Evolutionary conservation across 345 rosid species (phyloP).

Genomic region (Laguncularia racemosa): DNA sequence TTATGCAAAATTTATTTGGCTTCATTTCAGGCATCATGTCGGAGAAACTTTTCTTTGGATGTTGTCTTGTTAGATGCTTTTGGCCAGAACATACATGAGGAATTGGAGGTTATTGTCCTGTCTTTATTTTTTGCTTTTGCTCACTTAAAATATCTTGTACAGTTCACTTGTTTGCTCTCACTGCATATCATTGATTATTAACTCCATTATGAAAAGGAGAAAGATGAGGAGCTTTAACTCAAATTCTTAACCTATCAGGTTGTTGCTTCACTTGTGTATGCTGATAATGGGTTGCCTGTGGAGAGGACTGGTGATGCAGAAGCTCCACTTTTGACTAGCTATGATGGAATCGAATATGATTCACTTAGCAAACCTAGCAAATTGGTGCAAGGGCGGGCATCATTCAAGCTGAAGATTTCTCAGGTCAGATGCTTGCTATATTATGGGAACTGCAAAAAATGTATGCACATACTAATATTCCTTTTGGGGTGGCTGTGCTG

Average conservation of each 20-base stretch:
- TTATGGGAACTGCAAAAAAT: not conserved
- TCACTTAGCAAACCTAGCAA: conserved; percentile 53
- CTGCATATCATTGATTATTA: not conserved
- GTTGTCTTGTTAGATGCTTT: conserved; percentile 59
- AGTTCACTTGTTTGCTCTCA: not conserved
- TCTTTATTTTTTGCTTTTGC: conserved; percentile 12
- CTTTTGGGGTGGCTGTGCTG: no score
- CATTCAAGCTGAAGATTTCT: conserved; percentile 77
- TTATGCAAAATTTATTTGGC: not conserved
- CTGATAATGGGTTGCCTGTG: conserved; percentile 52
- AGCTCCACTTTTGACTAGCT: conserved; percentile 65
- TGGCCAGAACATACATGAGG: conserved; percentile 49
- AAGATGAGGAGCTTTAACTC: no score
- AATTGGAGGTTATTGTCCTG: conserved; percentile 47
- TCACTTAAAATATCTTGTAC: not conserved
- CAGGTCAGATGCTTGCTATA: conserved; percentile 36
- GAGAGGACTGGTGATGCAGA: conserved; percentile 62
- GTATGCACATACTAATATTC: no score
- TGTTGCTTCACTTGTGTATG: conserved; percentile 67
- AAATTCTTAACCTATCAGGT: conserved; percentile 23
- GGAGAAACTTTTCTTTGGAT: conserved; percentile 66
- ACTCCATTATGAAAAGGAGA: no score
- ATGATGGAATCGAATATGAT: conserved; percentile 71
- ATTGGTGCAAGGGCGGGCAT: conserved; percentile 58
- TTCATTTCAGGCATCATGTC: conserved; percentile 51